Conservation (phyloP, 2,329 filamentous ascomycete species). For the Curvularia eragrostidis region DNA sequence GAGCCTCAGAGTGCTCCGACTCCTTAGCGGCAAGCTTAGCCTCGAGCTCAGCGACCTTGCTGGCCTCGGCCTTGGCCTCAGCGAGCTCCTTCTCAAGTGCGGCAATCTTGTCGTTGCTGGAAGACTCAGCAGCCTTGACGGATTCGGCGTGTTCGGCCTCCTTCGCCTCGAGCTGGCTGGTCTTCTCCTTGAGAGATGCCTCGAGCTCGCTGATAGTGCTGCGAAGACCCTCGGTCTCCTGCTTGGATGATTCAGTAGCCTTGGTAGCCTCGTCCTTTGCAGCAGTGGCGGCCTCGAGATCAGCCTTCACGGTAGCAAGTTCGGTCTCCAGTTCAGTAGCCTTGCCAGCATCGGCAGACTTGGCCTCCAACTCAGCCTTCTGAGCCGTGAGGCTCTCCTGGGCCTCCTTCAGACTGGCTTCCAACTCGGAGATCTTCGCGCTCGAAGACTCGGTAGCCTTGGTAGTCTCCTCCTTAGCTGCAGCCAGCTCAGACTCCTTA, state of each 20-base stretch:
- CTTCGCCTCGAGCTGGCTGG: conserved; percentile 23
- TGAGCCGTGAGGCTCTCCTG: conserved; percentile 32
- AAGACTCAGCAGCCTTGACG: conserved; percentile 22
- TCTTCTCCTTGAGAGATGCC: conserved; percentile 26
- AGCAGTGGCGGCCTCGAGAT: conserved; percentile 12
- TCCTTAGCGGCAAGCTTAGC: conserved; percentile 33
- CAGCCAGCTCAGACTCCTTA: conserved; percentile 25
- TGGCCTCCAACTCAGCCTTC: conserved; percentile 29
- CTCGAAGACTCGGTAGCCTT: conserved; percentile 29
- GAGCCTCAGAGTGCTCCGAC: conserved; percentile 32
- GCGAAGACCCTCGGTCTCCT: conserved; percentile 22
- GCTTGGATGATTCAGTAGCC: conserved; percentile 26
- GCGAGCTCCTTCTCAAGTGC: conserved; percentile 29
- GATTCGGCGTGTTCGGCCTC: conserved; percentile 24
- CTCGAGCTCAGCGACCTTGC: conserved; percentile 38
- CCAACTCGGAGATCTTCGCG: conserved; percentile 32
- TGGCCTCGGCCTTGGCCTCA: conserved; percentile 30
- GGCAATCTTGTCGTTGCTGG: conserved; percentile 19
- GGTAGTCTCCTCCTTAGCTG: conserved; percentile 24
- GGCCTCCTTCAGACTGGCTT: conserved; percentile 32
- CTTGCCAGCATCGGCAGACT: conserved; percentile 28
- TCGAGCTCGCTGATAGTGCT: conserved; percentile 31
- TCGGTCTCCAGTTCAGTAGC: conserved; percentile 26
- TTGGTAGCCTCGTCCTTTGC: conserved; percentile 14
- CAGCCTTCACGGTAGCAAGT: conserved; percentile 21